Conservation (phyloP, 495 filamentous ascomycete genomes). For the Penicillium bovifimosum region DNA sequence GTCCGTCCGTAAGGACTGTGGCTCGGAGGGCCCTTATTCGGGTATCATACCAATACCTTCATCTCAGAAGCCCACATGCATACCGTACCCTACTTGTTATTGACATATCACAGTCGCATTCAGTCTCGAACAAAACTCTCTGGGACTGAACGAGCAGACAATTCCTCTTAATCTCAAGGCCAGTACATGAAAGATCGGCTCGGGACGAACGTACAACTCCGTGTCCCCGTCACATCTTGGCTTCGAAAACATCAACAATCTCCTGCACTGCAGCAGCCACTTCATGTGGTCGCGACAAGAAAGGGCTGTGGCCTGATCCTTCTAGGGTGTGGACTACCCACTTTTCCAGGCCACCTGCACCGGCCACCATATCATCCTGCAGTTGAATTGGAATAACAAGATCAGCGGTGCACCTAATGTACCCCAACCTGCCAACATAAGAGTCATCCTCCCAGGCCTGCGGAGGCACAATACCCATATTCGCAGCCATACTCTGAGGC, state of each 20-base stretch:
- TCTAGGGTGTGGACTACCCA: slow-evolving; percentile 11
- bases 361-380: slow-evolving; percentile 9
- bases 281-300: slow-evolving; percentile 10
- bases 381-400: background rate
- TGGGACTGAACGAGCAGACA: too few species aligned
- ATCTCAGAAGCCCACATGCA: too few species aligned
- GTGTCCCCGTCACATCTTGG: background rate
- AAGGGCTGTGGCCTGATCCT: slow-evolving; percentile 11
- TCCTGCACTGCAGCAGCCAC: slow-evolving; percentile 5
- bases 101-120: too few species aligned
- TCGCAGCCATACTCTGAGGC: slow-evolving; percentile 15
- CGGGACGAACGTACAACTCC: too few species aligned
- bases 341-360: slow-evolving; percentile 7
- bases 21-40: too few species aligned
- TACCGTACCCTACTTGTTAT: too few species aligned
- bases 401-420: slow-evolving; percentile 11
- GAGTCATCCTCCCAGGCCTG: slow-evolving; percentile 10
- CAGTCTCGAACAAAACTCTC: too few species aligned
- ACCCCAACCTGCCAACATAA: slow-evolving; percentile 7
- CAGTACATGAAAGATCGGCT: too few species aligned
- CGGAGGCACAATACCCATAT: slow-evolving; percentile 8
- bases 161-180: too few species aligned
- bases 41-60: too few species aligned
- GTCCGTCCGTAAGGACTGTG: too few species aligned
- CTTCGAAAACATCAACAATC: slow-evolving; percentile 11